Percentiles rank a stretch among this genome's conserved stretches.
Evolutionary conservation across 495 filamentous ascomycete species (phyloP).

Genomic region (Aspergillus nanangensis): DNA sequence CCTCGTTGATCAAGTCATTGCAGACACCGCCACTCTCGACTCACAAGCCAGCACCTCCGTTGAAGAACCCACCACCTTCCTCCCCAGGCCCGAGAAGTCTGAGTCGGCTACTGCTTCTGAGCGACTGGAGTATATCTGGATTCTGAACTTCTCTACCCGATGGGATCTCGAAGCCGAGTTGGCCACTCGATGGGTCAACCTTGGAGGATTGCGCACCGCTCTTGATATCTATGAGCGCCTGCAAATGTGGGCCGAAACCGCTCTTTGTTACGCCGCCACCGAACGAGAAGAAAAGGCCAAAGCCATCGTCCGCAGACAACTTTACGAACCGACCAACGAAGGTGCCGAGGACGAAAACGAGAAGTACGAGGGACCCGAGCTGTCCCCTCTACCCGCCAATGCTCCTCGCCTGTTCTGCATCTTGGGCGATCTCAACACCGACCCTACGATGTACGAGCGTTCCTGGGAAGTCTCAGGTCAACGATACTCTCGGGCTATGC

Average conservation of each 20-base stretch:
- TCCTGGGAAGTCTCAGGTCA: conserved; percentile 83
- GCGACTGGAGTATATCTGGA: conserved; percentile 76
- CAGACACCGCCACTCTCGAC: conserved; percentile 62
- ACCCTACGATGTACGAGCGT: conserved; percentile 68
- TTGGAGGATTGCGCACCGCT: conserved; percentile 83
- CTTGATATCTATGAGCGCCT: conserved; percentile 95
- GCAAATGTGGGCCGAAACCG: conserved; percentile 93
- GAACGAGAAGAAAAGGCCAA: conserved; percentile 82
- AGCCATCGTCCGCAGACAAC: conserved; percentile 65
- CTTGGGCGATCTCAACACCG: conserved; percentile 79
- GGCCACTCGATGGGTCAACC: conserved; percentile 80
- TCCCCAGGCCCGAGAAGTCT: conserved; percentile 68
- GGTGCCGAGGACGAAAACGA: conserved; percentile 50
- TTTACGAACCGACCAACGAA: conserved; percentile 59
- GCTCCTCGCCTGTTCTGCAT: conserved; percentile 91
- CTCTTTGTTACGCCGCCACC: conserved; percentile 78
- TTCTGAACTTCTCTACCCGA: conserved; percentile 73
- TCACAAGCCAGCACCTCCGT: conserved; percentile 18
- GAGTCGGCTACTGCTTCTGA: conserved; percentile 76
- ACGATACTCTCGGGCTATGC: conserved; percentile 82
- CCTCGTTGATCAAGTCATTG: conserved; percentile 91
- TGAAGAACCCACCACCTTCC: conserved; percentile 62
- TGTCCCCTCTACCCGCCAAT: conserved; percentile 67
- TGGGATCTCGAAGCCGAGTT: conserved; percentile 95
- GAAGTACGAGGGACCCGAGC: conserved; percentile 55